Evolutionary conservation across 169 alveolate genomes (phyloP).

Genomic region (Eimeria maxima): DNA sequence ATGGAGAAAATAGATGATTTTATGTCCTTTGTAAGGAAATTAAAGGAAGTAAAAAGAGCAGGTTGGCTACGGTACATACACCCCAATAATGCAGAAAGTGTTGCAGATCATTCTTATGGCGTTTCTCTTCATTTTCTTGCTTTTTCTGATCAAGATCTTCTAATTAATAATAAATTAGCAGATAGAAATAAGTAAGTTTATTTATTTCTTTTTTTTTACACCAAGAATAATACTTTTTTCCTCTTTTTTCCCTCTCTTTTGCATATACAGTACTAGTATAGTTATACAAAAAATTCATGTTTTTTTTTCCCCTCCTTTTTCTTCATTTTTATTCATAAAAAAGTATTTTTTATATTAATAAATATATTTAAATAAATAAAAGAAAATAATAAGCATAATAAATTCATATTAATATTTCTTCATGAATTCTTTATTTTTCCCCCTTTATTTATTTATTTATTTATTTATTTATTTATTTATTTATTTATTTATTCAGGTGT

Average conservation of each 20-base stretch:
- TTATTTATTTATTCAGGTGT: background rate
- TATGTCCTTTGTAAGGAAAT: background rate
- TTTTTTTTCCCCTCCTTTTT: too few relatives aligned
- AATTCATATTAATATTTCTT: too few relatives aligned
- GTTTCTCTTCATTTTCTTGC: conserved; percentile 23
- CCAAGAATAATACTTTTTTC: background rate
- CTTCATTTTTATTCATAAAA: too few relatives aligned
- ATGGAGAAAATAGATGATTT: background rate
- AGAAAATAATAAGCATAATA: too few relatives aligned
- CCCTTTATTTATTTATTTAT: background rate
- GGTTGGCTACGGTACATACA: conserved; percentile 32
- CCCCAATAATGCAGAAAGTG: background rate
- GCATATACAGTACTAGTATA: too few relatives aligned
- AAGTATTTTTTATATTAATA: too few relatives aligned
- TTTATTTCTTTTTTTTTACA: background rate
- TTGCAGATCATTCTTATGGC: background rate
- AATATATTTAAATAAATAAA: too few relatives aligned
- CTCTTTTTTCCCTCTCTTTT: too few relatives aligned
- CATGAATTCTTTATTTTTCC: background rate
- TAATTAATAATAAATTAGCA: background rate
- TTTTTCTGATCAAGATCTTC: background rate
- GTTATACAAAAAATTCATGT: too few relatives aligned
- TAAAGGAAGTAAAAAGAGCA: background rate
- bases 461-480: too few relatives aligned
- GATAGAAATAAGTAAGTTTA: background rate